A percentile compares a stretch with the other conserved stretches of the same genome.
Conservation (phyloP, 768 basidiomycete genomes). For the Kwoniella pini region DNA sequence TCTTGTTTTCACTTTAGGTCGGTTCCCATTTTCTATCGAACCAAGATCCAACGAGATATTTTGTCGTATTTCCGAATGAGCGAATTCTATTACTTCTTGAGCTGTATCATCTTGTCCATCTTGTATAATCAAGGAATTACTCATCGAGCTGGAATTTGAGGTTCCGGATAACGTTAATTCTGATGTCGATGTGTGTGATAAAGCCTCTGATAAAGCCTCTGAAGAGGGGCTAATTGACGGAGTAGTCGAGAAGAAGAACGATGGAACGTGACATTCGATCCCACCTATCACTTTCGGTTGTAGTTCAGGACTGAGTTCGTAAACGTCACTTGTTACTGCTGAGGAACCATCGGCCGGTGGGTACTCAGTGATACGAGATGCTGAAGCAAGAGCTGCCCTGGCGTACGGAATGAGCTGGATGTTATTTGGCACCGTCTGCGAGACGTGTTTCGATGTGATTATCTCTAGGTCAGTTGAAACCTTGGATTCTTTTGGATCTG, state of each 20-base stretch:
- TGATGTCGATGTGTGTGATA: background rate
- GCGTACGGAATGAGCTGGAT: slow-evolving; percentile 1
- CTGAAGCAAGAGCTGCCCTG: slow-evolving; percentile 3
- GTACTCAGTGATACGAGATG: background rate
- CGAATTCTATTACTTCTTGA: background rate
- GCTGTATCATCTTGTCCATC: background rate
- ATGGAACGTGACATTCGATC: slow-evolving; percentile 6
- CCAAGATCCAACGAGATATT: background rate
- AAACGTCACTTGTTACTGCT: background rate
- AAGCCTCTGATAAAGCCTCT: background rate
- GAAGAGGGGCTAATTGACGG: background rate
- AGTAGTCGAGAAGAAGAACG: background rate
- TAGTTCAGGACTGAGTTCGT: background rate
- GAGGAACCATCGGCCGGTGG: background rate
- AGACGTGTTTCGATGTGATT: background rate
- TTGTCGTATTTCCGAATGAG: background rate
- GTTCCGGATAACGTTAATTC: background rate
- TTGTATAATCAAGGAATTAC: background rate
- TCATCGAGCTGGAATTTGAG: background rate
- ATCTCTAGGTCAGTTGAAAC: background rate
- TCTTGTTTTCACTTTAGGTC: background rate
- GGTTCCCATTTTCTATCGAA: background rate
- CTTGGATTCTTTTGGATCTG: too few relatives aligned
- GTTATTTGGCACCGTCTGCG: background rate
- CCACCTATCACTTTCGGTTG: slow-evolving; percentile 3